Evolutionary conservation across 805 yeast species (phyloP).

Genomic region (Ascoidea asiatica): DNA sequence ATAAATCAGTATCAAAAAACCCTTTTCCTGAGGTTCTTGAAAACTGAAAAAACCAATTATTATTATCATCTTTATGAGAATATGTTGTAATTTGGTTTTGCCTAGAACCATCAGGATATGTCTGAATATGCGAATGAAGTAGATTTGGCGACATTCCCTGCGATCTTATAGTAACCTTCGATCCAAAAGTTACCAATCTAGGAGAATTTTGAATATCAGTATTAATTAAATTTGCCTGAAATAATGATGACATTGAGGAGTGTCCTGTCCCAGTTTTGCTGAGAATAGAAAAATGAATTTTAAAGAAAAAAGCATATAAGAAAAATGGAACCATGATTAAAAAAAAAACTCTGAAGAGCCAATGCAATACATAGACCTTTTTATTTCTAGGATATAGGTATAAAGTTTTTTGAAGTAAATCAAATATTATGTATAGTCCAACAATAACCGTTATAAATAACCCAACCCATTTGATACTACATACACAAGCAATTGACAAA

Average conservation of each 20-base stretch:
- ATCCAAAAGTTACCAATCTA: constrained; percentile 47
- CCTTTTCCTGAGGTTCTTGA: constrained; percentile 24
- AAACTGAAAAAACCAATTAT: constrained; percentile 64
- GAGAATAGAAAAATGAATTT: constrained; percentile 65
- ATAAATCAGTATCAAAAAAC: not conserved
- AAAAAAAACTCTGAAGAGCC: constrained; percentile 53
- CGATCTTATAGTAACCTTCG: constrained; percentile 49
- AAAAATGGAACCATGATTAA: constrained; percentile 60
- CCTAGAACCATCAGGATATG: constrained; percentile 80
- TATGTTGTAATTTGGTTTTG: constrained; percentile 95
- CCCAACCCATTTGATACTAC: constrained; percentile 83
- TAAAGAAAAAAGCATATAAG: constrained; percentile 63
- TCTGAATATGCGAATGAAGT: constrained; percentile 78
- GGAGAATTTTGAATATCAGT: constrained; percentile 57
- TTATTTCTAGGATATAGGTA: constrained; percentile 14
- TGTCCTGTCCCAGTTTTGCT: constrained; percentile 86
- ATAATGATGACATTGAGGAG: constrained; percentile 75
- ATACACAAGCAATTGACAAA: constrained; percentile 64
- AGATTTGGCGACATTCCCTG: constrained; percentile 63
- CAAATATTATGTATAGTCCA: constrained; percentile 45
- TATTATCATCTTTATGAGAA: constrained; percentile 78
- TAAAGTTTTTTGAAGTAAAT: constrained; percentile 32
- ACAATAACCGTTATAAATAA: constrained; percentile 48
- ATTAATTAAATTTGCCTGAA: constrained; percentile 75
- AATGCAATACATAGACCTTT: constrained; percentile 15